A percentile compares a stretch with the other conserved stretches of the same genome.
These are phyloP conservation scores for Crotalaria pallida DNA, from an alignment of 306 rosid species.

Conservation along the genomic window DNA sequence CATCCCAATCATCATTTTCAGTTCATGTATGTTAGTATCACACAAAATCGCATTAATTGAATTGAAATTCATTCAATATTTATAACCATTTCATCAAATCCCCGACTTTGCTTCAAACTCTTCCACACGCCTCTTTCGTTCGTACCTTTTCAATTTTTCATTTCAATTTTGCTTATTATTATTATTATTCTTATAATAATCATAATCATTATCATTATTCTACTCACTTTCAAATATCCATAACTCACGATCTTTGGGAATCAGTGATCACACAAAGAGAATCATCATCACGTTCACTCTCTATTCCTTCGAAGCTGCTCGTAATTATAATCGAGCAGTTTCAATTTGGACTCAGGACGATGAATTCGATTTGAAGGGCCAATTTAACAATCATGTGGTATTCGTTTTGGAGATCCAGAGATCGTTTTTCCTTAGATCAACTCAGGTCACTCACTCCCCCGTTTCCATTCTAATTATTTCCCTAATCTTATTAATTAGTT, in stretches of 20 bases:
- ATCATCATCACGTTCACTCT: background rate
- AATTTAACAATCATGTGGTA: constrained; percentile 76
- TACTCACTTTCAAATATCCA: background rate
- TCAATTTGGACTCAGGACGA: constrained; percentile 24
- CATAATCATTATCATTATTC: too few species aligned
- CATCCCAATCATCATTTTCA: background rate
- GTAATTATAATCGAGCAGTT: constrained; percentile 38
- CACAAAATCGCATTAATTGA: background rate
- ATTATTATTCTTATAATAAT: too few species aligned
- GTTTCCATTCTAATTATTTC: background rate
- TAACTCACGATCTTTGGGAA: constrained; percentile 22
- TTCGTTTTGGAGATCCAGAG: constrained; percentile 83
- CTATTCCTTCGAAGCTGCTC: constrained; percentile 32
- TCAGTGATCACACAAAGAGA: too few species aligned
- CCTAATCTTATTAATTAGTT: background rate
- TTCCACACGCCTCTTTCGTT: background rate
- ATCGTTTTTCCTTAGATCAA: constrained; percentile 80
- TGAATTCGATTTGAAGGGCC: constrained; percentile 27
- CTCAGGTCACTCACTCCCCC: constrained; percentile 57
- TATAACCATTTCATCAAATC: background rate
- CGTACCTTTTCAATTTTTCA: background rate
- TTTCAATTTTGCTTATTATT: background rate
- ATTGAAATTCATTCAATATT: too few species aligned
- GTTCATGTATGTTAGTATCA: too few species aligned
- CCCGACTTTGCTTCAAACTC: background rate